Evolutionary conservation across 805 yeast genomes (phyloP).

Genomic region (Starmerella riodocensis): DNA sequence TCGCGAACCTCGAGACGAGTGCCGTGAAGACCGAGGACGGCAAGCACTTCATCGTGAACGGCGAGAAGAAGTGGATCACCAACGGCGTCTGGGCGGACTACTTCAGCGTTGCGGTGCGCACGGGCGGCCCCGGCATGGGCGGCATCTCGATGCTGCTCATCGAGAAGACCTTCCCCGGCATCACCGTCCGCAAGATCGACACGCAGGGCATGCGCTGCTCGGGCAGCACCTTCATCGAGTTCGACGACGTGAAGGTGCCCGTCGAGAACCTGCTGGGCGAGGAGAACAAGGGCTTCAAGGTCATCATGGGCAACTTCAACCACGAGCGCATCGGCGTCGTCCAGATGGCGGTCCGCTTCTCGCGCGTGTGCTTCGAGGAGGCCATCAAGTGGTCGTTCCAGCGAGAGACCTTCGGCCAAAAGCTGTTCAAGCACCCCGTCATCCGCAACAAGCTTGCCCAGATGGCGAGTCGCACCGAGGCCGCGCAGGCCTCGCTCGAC

Average conservation of each 20-base stretch:
- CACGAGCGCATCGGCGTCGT: constrained; percentile 35
- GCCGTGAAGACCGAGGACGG: constrained; percentile 33
- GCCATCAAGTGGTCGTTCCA: constrained; percentile 33
- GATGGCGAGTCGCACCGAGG: constrained; percentile 33
- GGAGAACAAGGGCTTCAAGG: constrained; percentile 34
- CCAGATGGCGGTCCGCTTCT: constrained; percentile 32
- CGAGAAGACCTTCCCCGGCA: constrained; percentile 31
- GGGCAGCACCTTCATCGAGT: constrained; percentile 31
- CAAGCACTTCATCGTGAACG: constrained; percentile 32
- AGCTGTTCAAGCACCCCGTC: constrained; percentile 32
- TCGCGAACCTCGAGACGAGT: constrained; percentile 31
- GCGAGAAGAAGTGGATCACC: constrained; percentile 36
- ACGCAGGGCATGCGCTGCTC: constrained; percentile 34
- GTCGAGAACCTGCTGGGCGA: constrained; percentile 33
- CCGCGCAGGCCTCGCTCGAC: constrained; percentile 31
- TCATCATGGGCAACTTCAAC: constrained; percentile 34
- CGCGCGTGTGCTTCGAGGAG: constrained; percentile 34
- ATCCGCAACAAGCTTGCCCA: constrained; percentile 34
- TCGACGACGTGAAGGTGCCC: constrained; percentile 36
- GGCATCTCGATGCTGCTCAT: constrained; percentile 33
- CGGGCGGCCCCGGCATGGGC: constrained; percentile 32
- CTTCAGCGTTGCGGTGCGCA: constrained; percentile 35
- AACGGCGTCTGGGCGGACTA: constrained; percentile 34
- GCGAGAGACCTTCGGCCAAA: constrained; percentile 34
- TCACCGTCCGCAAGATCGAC: constrained; percentile 28